Percentiles rank a stretch among this genome's conserved stretches.
These are phyloP conservation scores for Casuarina glauca DNA, from an alignment of 306 rosid species.

Conservation along the genomic window DNA sequence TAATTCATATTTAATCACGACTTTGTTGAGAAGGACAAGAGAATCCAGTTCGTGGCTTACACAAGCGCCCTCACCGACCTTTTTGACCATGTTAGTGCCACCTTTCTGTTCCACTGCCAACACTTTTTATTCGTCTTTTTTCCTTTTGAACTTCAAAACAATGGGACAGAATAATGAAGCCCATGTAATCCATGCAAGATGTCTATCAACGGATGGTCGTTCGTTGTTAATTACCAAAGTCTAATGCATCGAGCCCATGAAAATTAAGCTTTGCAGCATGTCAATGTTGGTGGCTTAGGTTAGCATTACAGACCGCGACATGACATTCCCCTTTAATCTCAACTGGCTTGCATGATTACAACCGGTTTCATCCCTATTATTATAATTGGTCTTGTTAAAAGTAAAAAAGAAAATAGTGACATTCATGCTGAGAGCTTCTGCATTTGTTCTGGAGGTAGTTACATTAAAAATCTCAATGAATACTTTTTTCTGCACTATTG, in stretches of 20 bases:
- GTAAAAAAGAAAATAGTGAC: background rate
- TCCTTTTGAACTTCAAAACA: slow-evolving; percentile 15
- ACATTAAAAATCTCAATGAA: background rate
- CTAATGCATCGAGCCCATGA: slow-evolving; percentile 52
- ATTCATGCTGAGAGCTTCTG: slow-evolving; percentile 30
- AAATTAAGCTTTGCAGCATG: slow-evolving; percentile 20
- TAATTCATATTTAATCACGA: slow-evolving; percentile 12
- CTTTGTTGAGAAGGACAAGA: slow-evolving; percentile 56
- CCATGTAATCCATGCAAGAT: slow-evolving; percentile 60
- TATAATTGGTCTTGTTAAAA: slow-evolving; percentile 3
- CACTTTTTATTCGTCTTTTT: slow-evolving; percentile 10
- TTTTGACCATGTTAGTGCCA: slow-evolving; percentile 70
- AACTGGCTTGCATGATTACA: slow-evolving; percentile 29
- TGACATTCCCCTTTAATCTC: slow-evolving; percentile 29
- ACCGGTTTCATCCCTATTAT: slow-evolving; percentile 21
- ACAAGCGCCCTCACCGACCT: slow-evolving; percentile 36
- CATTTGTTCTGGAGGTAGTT: slow-evolving; percentile 36
- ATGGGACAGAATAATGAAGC: slow-evolving; percentile 8
- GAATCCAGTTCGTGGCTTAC: slow-evolving; percentile 68
- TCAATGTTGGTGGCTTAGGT: slow-evolving; percentile 14
- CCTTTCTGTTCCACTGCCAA: slow-evolving; percentile 21
- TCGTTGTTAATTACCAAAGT: slow-evolving; percentile 9
- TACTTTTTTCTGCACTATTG: background rate
- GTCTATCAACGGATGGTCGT: slow-evolving; percentile 40
- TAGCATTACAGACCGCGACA: slow-evolving; percentile 35